Percentiles rank a stretch among this genome's conserved stretches.
phyloP scores from a whole-genome alignment of 352 stramenopile species.

The Pythium monospermum region DNA sequence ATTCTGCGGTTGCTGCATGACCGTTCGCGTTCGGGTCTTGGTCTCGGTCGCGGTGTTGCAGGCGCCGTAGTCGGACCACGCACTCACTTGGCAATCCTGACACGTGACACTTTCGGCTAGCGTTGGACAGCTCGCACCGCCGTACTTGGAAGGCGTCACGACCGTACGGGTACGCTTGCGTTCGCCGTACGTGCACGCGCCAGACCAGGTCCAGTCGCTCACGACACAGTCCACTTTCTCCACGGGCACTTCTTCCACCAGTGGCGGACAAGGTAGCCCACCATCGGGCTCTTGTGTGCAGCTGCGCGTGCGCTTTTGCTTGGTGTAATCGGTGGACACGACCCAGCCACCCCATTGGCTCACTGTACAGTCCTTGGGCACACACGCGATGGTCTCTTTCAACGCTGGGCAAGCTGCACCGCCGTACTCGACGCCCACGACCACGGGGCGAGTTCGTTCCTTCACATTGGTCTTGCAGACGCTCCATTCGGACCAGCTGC shows the following conservation, averaged over 20 bases:
- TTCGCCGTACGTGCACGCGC: slow-evolving; percentile 17
- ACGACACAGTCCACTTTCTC: slow-evolving; percentile 28
- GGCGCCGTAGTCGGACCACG: slow-evolving; percentile 9
- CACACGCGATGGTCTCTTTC: slow-evolving; percentile 18
- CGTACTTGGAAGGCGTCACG: slow-evolving; percentile 19
- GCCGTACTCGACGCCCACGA: slow-evolving; percentile 17
- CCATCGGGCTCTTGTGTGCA: slow-evolving; percentile 24
- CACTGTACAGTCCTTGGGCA: slow-evolving; percentile 23
- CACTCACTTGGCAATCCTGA: slow-evolving; percentile 23
- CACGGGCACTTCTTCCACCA: slow-evolving; percentile 29
- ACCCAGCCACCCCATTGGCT: slow-evolving; percentile 22
- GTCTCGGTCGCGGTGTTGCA: slow-evolving; percentile 14
- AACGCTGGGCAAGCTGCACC: slow-evolving; percentile 20
- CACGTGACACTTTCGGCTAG: slow-evolving; percentile 12
- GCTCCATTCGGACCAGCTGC: slow-evolving; percentile 40
- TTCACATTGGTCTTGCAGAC: slow-evolving; percentile 15
- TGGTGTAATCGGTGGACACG: slow-evolving; percentile 6
- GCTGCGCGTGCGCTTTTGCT: slow-evolving; percentile 16
- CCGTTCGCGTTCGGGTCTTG: slow-evolving; percentile 38
- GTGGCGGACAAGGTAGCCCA: slow-evolving; percentile 33
- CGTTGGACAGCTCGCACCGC: background rate
- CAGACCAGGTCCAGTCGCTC: slow-evolving; percentile 21
- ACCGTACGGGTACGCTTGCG: slow-evolving; percentile 24
- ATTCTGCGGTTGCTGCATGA: slow-evolving; percentile 42
- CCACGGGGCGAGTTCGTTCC: slow-evolving; percentile 18